Conservation (phyloP, 2,329 filamentous ascomycete genomes). For the Tolypocladium pustulatum region DNA sequence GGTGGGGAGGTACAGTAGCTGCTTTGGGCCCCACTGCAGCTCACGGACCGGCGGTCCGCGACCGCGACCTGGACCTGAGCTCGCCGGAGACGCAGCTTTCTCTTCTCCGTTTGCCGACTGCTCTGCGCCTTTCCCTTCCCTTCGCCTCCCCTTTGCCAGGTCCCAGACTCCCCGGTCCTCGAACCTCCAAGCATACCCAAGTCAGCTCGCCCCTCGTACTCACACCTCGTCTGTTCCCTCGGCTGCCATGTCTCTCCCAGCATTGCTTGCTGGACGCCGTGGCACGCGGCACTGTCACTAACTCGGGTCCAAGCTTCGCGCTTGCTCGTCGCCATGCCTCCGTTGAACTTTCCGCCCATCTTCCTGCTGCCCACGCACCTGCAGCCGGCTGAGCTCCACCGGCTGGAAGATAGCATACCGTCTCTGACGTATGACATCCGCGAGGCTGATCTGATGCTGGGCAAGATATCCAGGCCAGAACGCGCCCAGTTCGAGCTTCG, state of each 20-base stretch:
- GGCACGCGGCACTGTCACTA: not conserved
- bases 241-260: not conserved
- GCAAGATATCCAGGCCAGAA: constrained; percentile 57
- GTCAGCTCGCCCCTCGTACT: not conserved
- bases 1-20: not conserved
- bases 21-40: not conserved
- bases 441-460: constrained; percentile 66
- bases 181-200: not conserved
- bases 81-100: not conserved
- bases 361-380: constrained; percentile 67
- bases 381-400: constrained; percentile 47
- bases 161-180: not conserved
- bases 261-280: not conserved
- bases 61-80: not conserved
- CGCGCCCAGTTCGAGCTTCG: constrained; percentile 72
- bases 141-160: not conserved
- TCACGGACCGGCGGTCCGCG: not conserved
- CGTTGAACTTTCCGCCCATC: constrained; percentile 44
- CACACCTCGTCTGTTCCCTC: not conserved
- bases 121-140: not conserved
- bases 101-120: not conserved
- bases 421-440: constrained; percentile 59
- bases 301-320: no score
- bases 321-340: constrained; percentile 10
- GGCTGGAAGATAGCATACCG: constrained; percentile 53